Base-by-base conservation (phyloP, 345 rosid species). In the Sapria himalayana region DNA sequence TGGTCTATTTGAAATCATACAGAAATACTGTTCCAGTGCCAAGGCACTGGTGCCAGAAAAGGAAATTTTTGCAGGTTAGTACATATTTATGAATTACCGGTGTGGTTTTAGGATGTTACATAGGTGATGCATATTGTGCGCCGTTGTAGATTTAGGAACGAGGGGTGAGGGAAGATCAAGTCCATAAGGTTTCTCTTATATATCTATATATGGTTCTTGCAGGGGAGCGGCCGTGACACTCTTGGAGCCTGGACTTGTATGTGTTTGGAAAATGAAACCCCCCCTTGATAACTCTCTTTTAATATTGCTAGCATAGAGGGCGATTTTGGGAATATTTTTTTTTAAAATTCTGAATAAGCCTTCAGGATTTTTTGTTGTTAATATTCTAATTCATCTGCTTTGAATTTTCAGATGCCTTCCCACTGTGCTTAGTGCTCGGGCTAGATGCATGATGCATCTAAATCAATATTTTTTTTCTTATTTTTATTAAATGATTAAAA, bases 191-290 rank as follows among this genome's bases (percentile, higher is more conserved):
- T 80, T 84, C 72, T 81, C 99, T 84, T 84, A 91, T 91, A 80
- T 69, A 78, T 59, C 77, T 73, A 72, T 63, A 84, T 80, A 85
- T 86, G 85, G 69, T 78, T 85, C 96, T 91, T 91, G 96, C 96
- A 91, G 99, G 99, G 74, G 56, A 67, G 54, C 67, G 37, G 74
- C 89, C 75, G 92, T 67, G 75, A 72, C 82, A 70, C 49, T 69
- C 71, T 51, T 72, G 96, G 82, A 75, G 96, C 76, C 76, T 63
- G 74, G 85, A 80, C 73, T 73, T 79, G 92, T 91, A 85, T 91
- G 99, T 91, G 71, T 78, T 61, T 73, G 62, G 70, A 67, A 55
- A 38, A 63, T 54, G 60, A 67, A 71, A 57, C 53, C 63, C 54
- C 59, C 59, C 53, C 43, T 41, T 71, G 59, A 45, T 70, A n/a